Evolutionary conservation across 2,329 filamentous ascomycete genomes (phyloP).

Genomic region (Fusarium devonianum): DNA sequence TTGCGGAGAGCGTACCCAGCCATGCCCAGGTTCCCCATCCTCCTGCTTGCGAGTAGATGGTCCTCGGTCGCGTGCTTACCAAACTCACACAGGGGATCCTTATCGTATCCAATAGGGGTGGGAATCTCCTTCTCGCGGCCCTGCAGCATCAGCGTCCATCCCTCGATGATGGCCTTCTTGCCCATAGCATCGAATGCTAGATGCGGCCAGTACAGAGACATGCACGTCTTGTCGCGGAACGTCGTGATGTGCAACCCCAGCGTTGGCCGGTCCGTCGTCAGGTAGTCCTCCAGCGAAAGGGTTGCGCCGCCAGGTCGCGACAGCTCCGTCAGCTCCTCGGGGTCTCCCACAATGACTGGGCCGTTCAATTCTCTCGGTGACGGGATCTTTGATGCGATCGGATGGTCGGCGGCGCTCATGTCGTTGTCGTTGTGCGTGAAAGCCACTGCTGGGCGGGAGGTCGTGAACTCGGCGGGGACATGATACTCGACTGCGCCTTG

Average conservation of each 20-base stretch:
- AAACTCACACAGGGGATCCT: conserved; percentile 4
- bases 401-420: not conserved
- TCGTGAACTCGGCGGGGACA: not conserved
- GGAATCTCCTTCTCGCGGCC: conserved; percentile 6
- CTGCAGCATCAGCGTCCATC: conserved; percentile 44
- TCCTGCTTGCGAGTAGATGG: not conserved
- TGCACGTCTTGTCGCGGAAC: conserved; percentile 52
- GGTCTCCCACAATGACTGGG: conserved; percentile 9
- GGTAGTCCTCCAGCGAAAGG: conserved; percentile 42
- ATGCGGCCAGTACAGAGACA: conserved; percentile 52
- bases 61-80: conserved; percentile 9
- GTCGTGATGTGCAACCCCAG: conserved; percentile 52
- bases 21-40: not conserved
- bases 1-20: not conserved
- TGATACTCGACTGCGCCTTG: not conserved
- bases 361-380: not conserved
- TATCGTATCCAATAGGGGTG: not conserved
- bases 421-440: conserved; percentile 1
- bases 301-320: not conserved
- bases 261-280: conserved; percentile 49
- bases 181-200: conserved; percentile 52
- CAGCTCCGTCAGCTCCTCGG: conserved; percentile 3
- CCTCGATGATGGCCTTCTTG: conserved; percentile 45
- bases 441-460: not conserved
- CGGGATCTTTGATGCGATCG: conserved; percentile 3